Base-by-base conservation (phyloP, 345 rosid species). In the Acer negundo region DNA sequence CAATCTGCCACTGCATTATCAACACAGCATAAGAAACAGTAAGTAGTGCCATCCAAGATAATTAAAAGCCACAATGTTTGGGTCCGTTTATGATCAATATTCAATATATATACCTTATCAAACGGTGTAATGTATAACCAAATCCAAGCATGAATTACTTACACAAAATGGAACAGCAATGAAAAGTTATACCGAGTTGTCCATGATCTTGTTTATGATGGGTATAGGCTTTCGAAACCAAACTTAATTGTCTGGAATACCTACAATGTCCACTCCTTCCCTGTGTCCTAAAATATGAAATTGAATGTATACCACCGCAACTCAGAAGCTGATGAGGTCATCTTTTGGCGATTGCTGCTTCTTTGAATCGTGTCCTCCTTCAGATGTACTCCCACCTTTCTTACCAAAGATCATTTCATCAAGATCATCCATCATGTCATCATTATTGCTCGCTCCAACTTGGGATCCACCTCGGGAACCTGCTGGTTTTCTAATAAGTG, bases 371-470 rank as follows among this genome's bases (percentile, higher is more conserved):
- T 83, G 85, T 17, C 78, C 84, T 4, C 81, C 87, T 79, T 87
- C 90, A 16, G 97, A 89, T 9, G 89, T 68, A 16, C 85, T 86
- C 17, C 88, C 84, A 3, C 88, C 84, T 85, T 91, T 93, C 91
- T 93, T 91, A 66, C 98, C 98, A 35, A 95, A 95, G 75, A 95
- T 92, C 98, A 93, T 92, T 80, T 95, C 95, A 78, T 95, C 98
- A 1, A 97, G 97, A 83, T 97, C 99, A 85, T 94, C 99, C 96
- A 93, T 90, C 97, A 90, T 87, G 80, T 90, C 92, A 16, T 93
- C 96, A 0, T 83, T 89, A 0, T 83, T 89, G 87, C 87, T 91
- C 71, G 92, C 90, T 12, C 89, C 90, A 10, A 88, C 87, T 10
- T 78, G 88, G 61, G 81, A 68, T 22, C 90, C 92, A 56, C 86